Conservation (phyloP, 2,329 filamentous ascomycete genomes). For the Diaporthe destruens region DNA sequence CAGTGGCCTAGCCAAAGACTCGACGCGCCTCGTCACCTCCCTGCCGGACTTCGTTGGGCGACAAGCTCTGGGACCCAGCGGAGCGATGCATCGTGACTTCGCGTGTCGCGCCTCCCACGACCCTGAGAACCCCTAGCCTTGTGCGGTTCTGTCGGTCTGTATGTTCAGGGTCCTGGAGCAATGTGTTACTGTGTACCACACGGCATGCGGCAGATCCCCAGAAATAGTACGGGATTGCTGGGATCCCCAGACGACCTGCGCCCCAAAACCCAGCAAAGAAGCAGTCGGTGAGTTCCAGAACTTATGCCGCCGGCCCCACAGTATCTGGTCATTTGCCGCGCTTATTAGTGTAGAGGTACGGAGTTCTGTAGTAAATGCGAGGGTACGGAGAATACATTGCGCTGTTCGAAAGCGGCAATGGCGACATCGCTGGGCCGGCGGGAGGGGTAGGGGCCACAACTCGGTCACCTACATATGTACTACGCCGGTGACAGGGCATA, state of each 20-base stretch:
- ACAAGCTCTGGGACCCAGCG: background rate
- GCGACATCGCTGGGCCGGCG: background rate
- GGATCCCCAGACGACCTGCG: constrained; percentile 27
- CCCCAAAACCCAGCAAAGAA: constrained; percentile 17
- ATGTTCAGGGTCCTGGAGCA: constrained; percentile 24
- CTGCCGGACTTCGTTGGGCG: background rate
- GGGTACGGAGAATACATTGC: constrained; percentile 10
- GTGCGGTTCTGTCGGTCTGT: constrained; percentile 6
- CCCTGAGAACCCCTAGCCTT: background rate
- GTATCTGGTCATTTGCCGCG: constrained; percentile 22
- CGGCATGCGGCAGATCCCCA: constrained; percentile 22
- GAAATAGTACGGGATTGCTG: constrained; percentile 16
- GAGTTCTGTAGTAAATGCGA: constrained; percentile 16
- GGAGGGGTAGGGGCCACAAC: constrained; percentile 4
- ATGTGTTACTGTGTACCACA: constrained; percentile 27
- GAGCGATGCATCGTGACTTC: constrained; percentile 5
- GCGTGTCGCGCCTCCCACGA: background rate
- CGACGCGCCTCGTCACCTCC: background rate
- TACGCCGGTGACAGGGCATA: background rate
- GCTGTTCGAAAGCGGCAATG: constrained; percentile 21
- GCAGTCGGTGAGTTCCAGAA: constrained; percentile 32
- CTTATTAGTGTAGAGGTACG: constrained; percentile 17
- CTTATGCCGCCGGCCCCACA: constrained; percentile 16
- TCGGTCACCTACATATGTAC: background rate
- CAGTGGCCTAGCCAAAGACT: background rate